Percentiles rank a stretch among this genome's conserved stretches.
Evolutionary conservation across 2,329 filamentous ascomycete genomes (phyloP).

Genomic region (Keithomyces neogunnii): DNA sequence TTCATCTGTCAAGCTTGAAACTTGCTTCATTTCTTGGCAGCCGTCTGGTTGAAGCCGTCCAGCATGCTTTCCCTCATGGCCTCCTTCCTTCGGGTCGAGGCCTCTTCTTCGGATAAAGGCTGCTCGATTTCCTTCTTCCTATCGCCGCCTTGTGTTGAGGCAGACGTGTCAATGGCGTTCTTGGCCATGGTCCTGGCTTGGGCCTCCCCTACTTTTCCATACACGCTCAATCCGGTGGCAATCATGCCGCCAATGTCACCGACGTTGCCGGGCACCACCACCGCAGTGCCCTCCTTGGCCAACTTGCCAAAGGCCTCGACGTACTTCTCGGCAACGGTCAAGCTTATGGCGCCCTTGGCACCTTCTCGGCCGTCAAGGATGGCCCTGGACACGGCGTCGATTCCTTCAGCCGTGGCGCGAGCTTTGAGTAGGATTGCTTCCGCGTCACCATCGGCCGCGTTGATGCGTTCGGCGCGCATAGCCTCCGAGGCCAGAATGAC

Average conservation of each 20-base stretch:
- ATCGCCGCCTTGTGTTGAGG: conserved; percentile 10
- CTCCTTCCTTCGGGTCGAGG: conserved; percentile 11
- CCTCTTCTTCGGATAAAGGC: conserved; percentile 9
- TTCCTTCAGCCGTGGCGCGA: conserved; percentile 75
- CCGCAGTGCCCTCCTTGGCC: conserved; percentile 89
- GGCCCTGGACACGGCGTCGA: conserved; percentile 72
- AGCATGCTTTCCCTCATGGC: conserved; percentile 31
- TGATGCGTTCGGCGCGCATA: conserved; percentile 82
- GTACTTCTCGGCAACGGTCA: conserved; percentile 94
- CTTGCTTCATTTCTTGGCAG: conserved; percentile 19
- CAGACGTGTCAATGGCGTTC: conserved; percentile 29
- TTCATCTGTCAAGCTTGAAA: background rate
- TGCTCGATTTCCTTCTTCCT: conserved; percentile 11
- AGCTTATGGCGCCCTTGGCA: conserved; percentile 75
- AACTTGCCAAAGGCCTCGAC: conserved; percentile 90
- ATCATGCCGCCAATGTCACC: conserved; percentile 97
- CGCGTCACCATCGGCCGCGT: conserved; percentile 83
- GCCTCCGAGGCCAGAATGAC: conserved; percentile 96
- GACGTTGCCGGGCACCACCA: conserved; percentile 94
- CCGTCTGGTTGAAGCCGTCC: conserved; percentile 29
- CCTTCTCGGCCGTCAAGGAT: conserved; percentile 66
- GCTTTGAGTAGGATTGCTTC: conserved; percentile 87
- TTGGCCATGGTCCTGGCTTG: conserved; percentile 62
- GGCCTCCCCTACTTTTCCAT: conserved; percentile 80
- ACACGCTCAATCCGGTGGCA: conserved; percentile 88